A percentile compares a stretch with the other conserved stretches of the same genome.
phyloP scores from a whole-genome alignment of 352 stramenopile genomes.

The Phytopythium delawarense region DNA sequence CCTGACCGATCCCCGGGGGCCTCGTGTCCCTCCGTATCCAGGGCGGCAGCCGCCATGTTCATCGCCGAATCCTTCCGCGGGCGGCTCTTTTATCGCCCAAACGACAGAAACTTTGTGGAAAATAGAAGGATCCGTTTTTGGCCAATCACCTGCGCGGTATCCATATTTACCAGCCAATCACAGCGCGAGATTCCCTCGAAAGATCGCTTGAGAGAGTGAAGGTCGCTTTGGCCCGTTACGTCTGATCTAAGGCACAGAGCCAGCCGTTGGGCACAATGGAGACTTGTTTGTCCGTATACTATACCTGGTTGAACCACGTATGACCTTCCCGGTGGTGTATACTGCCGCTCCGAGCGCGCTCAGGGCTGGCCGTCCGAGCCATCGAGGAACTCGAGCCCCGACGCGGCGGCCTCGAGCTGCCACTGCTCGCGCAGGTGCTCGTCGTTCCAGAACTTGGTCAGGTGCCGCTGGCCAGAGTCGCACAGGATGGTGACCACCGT shows the following conservation, averaged over 20 bases:
- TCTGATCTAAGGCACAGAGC: background rate
- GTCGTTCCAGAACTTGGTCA: slow-evolving; percentile 89
- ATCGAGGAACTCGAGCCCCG: slow-evolving; percentile 71
- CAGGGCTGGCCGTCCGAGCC: slow-evolving; percentile 61
- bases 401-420: slow-evolving; percentile 49
- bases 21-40: background rate
- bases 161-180: slow-evolving; percentile 9
- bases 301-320: background rate
- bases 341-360: background rate
- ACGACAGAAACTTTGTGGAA: slow-evolving; percentile 1
- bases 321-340: background rate
- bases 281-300: background rate
- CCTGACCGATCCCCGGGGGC: slow-evolving; percentile 1
- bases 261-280: background rate
- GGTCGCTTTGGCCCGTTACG: background rate
- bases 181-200: slow-evolving; percentile 19
- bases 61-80: background rate
- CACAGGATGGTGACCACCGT: slow-evolving; percentile 86
- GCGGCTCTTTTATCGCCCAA: background rate
- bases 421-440: slow-evolving; percentile 67
- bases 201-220: slow-evolving; percentile 15
- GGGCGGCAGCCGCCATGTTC: background rate
- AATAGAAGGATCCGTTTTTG: slow-evolving; percentile 2
- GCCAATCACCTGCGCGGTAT: slow-evolving; percentile 2
- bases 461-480: slow-evolving; percentile 86